phyloP scores from a whole-genome alignment of 441 rosid genomes.

The Daphne laureola region DNA sequence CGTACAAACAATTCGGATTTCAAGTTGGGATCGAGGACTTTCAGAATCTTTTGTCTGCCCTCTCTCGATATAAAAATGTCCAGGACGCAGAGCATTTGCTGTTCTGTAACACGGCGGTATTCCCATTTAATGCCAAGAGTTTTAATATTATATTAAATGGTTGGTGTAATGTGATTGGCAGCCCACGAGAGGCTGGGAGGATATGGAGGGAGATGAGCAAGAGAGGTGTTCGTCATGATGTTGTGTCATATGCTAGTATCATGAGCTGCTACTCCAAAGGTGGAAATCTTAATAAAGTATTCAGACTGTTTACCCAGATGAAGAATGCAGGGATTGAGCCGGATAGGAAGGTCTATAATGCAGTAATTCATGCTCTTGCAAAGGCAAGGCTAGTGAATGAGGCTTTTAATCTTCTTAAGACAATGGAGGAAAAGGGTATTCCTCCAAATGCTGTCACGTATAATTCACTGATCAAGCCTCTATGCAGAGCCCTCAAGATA shows the following conservation, averaged over 20 bases:
- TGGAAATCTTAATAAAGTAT: conserved; percentile 56
- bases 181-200: conserved; percentile 68
- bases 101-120: conserved; percentile 58
- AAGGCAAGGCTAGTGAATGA: conserved; percentile 60
- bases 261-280: conserved; percentile 81
- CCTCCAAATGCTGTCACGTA: conserved; percentile 63
- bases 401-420: conserved; percentile 52
- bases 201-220: conserved; percentile 80
- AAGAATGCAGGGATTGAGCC: conserved; percentile 53
- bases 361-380: conserved; percentile 76
- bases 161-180: conserved; percentile 81
- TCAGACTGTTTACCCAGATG: conserved; percentile 59
- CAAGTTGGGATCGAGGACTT: conserved; percentile 69
- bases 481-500: conserved; percentile 54
- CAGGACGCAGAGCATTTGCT: conserved; percentile 91
- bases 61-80: conserved; percentile 86
- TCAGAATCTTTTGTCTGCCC: conserved; percentile 83
- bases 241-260: conserved; percentile 60
- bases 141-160: conserved; percentile 83
- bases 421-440: conserved; percentile 71
- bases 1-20: conserved; percentile 56
- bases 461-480: conserved; percentile 75
- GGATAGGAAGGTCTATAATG: conserved; percentile 81
- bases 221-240: conserved; percentile 53
- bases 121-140: conserved; percentile 68